A percentile compares a stretch with the other conserved stretches of the same genome.
phyloP scores from a whole-genome alignment of 208 protist species.

The Vickermania ingenoplastis region DNA sequence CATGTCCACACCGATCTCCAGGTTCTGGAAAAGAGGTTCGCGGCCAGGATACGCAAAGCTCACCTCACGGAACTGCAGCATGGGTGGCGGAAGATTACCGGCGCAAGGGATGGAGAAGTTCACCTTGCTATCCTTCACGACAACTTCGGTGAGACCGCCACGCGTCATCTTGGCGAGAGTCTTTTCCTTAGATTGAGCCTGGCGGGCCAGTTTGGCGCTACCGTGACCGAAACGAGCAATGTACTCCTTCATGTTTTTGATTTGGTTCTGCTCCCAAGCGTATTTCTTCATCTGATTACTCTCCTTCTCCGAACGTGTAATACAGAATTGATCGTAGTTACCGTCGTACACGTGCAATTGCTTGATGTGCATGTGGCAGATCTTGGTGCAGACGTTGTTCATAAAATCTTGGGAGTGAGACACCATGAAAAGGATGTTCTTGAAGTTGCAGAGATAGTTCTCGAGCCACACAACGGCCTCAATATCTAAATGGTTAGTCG shows the following conservation, averaged over 20 bases:
- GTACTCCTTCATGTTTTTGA: slow-evolving; percentile 96
- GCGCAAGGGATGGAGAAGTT: slow-evolving; percentile 83
- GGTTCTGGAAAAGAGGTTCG: slow-evolving; percentile 77
- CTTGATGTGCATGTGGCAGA: slow-evolving; percentile 87
- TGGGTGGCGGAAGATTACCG: slow-evolving; percentile 79
- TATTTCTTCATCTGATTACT: slow-evolving; percentile 95
- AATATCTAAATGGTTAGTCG: slow-evolving; percentile 96
- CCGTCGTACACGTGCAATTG: slow-evolving; percentile 88
- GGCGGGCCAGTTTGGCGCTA: slow-evolving; percentile 91
- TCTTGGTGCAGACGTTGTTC: slow-evolving; percentile 96
- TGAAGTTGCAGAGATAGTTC: slow-evolving; percentile 91
- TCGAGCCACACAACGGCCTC: slow-evolving; percentile 96
- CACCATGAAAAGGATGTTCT: slow-evolving; percentile 92
- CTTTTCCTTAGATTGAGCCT: slow-evolving; percentile 94
- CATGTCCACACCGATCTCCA: slow-evolving; percentile 93
- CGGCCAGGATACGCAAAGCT: slow-evolving; percentile 86
- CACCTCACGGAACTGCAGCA: slow-evolving; percentile 93
- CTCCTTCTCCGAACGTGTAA: slow-evolving; percentile 88
- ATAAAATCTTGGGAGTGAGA: slow-evolving; percentile 97
- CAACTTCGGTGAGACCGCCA: slow-evolving; percentile 90
- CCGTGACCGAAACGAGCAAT: slow-evolving; percentile 94
- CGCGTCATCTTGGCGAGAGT: slow-evolving; percentile 91
- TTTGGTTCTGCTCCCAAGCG: slow-evolving; percentile 95
- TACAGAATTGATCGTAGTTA: slow-evolving; percentile 95
- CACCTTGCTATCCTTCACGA: slow-evolving; percentile 67